Evolutionary conservation across 257 asterid genomes (phyloP).

Genomic region (Solanum chiquidenum): DNA sequence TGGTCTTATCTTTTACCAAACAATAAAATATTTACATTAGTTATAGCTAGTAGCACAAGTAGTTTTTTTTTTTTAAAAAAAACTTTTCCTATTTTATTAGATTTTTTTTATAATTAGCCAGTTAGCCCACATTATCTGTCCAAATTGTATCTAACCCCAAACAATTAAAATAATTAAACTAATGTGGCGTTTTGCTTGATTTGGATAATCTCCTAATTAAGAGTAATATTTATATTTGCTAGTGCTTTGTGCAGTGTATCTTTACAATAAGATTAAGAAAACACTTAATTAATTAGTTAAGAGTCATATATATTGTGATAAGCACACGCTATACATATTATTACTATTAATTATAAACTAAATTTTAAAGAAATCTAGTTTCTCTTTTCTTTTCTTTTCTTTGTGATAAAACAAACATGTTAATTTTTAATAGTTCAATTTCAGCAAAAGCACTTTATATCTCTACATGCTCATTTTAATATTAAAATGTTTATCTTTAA

Average conservation of each 20-base stretch:
- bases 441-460: background rate
- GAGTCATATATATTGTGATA: background rate
- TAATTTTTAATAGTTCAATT: background rate
- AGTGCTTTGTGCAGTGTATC: background rate
- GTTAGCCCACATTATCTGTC: background rate
- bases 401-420: background rate
- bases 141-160: background rate
- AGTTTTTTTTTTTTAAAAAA: background rate
- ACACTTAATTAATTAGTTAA: background rate
- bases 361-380: background rate
- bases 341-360: background rate
- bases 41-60: background rate
- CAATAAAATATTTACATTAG: background rate
- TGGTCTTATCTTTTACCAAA: background rate
- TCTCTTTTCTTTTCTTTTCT: background rate
- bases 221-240: background rate
- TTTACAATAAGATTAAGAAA: background rate
- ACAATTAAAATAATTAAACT: background rate
- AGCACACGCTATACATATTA: background rate
- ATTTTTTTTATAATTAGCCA: background rate
- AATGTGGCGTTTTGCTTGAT: background rate
- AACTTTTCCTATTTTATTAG: background rate
- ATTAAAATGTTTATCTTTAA: too few relatives aligned
- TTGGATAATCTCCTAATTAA: background rate
- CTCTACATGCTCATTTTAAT: background rate